Conservation (phyloP, 768 basidiomycete species). For the Boletus rubescentipes region DNA sequence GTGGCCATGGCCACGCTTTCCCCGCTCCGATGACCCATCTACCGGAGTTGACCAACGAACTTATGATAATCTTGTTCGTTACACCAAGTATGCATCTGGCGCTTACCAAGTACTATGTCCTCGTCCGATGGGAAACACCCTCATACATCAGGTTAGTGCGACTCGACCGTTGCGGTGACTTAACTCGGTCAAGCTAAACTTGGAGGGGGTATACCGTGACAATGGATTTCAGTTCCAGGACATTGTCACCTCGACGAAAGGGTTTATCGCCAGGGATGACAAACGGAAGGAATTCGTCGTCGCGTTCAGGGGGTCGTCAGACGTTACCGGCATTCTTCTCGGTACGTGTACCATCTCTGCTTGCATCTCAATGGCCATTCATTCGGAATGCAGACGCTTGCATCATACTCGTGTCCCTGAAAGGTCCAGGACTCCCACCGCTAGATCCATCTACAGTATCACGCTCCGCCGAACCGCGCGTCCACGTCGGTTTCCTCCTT, state of each 20-base stretch:
- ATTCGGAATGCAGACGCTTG: slow-evolving; percentile 15
- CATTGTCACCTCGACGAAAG: slow-evolving; percentile 39
- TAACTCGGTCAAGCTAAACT: background rate
- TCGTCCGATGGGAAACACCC: slow-evolving; percentile 46
- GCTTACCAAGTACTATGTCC: slow-evolving; percentile 47
- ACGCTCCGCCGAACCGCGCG: slow-evolving; percentile 20
- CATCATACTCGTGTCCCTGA: slow-evolving; percentile 20
- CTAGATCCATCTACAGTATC: background rate
- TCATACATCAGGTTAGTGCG: slow-evolving; percentile 40
- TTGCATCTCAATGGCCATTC: background rate
- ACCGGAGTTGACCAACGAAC: slow-evolving; percentile 35
- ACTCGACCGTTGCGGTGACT: background rate
- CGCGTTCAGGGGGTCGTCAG: slow-evolving; percentile 41
- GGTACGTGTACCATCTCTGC: slow-evolving; percentile 5
- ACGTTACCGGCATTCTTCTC: slow-evolving; percentile 19
- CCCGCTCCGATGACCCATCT: slow-evolving; percentile 21
- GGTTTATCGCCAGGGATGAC: slow-evolving; percentile 47
- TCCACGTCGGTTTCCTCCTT: slow-evolving; percentile 38
- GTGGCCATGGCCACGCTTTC: slow-evolving; percentile 26
- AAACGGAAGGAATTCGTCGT: slow-evolving; percentile 40
- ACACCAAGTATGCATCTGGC: slow-evolving; percentile 51
- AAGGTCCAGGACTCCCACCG: slow-evolving; percentile 27
- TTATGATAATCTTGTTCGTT: slow-evolving; percentile 44
- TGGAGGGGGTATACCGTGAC: background rate
- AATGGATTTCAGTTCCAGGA: slow-evolving; percentile 33